phyloP scores from a whole-genome alignment of 23 red algal genomes.

The Gracilaria domingensis region DNA sequence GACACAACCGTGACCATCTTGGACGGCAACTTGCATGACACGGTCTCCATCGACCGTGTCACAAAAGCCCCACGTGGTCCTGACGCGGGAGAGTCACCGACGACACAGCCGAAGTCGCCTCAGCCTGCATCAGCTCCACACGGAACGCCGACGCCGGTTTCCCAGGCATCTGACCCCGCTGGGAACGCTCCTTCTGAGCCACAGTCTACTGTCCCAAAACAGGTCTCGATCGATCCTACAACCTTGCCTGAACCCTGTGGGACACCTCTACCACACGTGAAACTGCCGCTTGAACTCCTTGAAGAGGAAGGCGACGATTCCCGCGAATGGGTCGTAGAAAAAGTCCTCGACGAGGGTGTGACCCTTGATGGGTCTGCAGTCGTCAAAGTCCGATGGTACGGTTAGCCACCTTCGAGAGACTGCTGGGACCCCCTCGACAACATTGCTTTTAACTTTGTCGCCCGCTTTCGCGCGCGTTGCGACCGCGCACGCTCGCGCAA shows the following conservation, averaged over 20 bases:
- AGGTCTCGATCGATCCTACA: no score
- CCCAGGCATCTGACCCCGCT: neutral
- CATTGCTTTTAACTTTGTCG: neutral
- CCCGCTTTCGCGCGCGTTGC: neutral
- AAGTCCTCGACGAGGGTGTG: neutral
- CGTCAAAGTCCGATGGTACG: conserved; percentile 4
- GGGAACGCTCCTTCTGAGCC: neutral
- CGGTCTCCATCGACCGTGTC: conserved; percentile 18
- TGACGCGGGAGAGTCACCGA: no score
- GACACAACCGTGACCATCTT: conserved; percentile 9
- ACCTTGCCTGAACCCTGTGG: neutral
- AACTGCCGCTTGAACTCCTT: neutral
- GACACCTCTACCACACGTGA: neutral
- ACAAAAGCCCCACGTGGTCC: neutral
- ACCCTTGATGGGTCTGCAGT: neutral
- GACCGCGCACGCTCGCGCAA: no score
- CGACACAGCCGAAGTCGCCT: no score
- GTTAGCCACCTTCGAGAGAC: neutral
- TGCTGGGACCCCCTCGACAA: neutral
- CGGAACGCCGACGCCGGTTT: no score
- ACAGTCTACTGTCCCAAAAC: neutral
- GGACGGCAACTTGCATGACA: conserved; percentile 6
- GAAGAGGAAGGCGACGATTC: neutral
- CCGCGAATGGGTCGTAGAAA: conserved; percentile 10
- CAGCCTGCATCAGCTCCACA: no score